These are phyloP conservation scores for Fistulifera pelliculosa DNA, from an alignment of 108 stramenopile species.

Conservation along the genomic window DNA sequence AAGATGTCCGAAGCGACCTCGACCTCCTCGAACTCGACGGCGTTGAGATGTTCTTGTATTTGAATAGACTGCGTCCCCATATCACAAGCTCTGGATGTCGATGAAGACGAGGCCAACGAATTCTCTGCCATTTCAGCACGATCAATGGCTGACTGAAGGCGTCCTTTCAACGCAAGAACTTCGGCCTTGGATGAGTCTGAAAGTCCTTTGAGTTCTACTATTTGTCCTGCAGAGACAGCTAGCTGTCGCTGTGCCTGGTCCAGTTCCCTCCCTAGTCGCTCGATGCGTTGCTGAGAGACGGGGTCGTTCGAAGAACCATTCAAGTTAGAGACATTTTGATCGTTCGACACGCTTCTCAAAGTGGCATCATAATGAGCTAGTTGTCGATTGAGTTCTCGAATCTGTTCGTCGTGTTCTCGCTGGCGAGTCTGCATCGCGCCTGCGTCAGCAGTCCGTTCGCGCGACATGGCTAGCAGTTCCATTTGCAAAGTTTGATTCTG, in stretches of 20 bases:
- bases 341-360: slow-evolving; percentile 12
- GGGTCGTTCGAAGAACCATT: neutral
- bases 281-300: neutral
- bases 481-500: slow-evolving; percentile 44
- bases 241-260: slow-evolving; percentile 45
- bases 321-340: neutral
- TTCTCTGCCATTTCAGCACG: slow-evolving; percentile 54
- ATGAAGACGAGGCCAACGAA: neutral
- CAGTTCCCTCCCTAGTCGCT: slow-evolving; percentile 1
- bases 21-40: slow-evolving; percentile 29
- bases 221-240: slow-evolving; percentile 51
- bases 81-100: neutral
- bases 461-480: slow-evolving; percentile 57
- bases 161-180: slow-evolving; percentile 56
- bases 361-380: slow-evolving; percentile 41
- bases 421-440: slow-evolving; percentile 37
- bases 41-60: neutral
- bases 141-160: slow-evolving; percentile 50
- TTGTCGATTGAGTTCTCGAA: slow-evolving; percentile 49
- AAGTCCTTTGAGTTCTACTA: slow-evolving; percentile 52
- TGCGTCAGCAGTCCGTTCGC: slow-evolving; percentile 58
- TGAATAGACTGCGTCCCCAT: neutral
- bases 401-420: slow-evolving; percentile 49
- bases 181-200: slow-evolving; percentile 49
- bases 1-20: slow-evolving; percentile 14